Evolutionary conservation across 805 yeast species (phyloP), one percentile per base, ranked within the genome.

Genomic region (Saturnispora serradocipensis): DNA sequence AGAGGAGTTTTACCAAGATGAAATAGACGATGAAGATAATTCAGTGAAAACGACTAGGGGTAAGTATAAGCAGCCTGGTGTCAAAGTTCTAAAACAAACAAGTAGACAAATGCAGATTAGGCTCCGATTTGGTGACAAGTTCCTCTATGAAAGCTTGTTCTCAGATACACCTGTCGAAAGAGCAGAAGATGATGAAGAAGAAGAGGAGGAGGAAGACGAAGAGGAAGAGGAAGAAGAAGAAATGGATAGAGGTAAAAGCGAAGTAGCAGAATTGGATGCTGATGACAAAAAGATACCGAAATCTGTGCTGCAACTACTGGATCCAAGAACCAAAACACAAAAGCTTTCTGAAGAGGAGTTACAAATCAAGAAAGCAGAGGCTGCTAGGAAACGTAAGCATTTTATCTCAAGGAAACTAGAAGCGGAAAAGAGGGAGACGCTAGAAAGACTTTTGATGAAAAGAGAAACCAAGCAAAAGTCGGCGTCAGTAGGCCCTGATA

Each of bases 371-470:
- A 81, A 89, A 56, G 87, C 95, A 1, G 99, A 91, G 64, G 82
- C 80, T 60, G 91, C 97, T 0, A 77, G 98, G 60, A 81, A 89
- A 66, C 75, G 99, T 57, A 86, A 86, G 65, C 90, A 91, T 63
- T 76, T 88, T 60, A 82, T 84, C 58, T 89, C 84, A 60, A 84
- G 84, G 68, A 81, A 84, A 56, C 69, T 88, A 40, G 97, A 90
- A 62, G 97, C 88, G 65, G 98, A 93, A 67, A 93, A 93, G 64
- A 79, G 83, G 62, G 97, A 91, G 57, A 90, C 97, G 0, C 74
- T 91, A 57, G 91, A 91, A 65, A 88, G 87, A 65, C 71, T 91
- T 56, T 72, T 91, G 56, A 60, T 48, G 67, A 65, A 52, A 61
- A 62, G 48, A 61, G 61, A 13, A 61, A 62, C 46, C 62, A 63